Conservation (phyloP, 2,329 filamentous ascomycete genomes). For the Epichloe brachyelytri region DNA sequence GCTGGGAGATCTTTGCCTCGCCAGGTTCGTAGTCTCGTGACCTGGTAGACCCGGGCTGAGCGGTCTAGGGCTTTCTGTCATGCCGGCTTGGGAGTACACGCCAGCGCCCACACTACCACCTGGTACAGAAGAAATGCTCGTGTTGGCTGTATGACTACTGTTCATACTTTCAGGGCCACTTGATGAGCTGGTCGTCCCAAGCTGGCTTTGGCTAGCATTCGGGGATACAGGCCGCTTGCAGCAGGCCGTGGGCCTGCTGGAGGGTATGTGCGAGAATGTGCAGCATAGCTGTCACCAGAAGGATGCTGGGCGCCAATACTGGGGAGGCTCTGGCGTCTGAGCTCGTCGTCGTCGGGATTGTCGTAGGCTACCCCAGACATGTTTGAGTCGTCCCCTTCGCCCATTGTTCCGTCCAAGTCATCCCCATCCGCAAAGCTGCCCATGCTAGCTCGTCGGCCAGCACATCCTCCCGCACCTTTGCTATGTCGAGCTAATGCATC, state of each 20-base stretch:
- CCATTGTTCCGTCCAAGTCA: constrained; percentile 44
- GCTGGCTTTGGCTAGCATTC: constrained; percentile 39
- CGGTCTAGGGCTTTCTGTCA: constrained; percentile 82
- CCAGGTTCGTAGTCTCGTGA: constrained; percentile 36
- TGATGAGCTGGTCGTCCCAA: constrained; percentile 38
- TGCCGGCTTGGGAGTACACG: constrained; percentile 57
- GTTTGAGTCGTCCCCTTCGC: constrained; percentile 39
- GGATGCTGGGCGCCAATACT: constrained; percentile 63
- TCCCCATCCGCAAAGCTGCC: constrained; percentile 71
- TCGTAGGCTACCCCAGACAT: constrained; percentile 47
- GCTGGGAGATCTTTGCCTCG: constrained; percentile 52
- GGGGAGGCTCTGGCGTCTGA: constrained; percentile 57
- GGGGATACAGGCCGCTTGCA: constrained; percentile 49
- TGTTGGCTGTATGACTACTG: constrained; percentile 32
- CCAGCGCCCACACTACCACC: constrained; percentile 34
- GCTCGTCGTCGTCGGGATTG: constrained; percentile 45
- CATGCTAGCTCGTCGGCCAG: constrained; percentile 77
- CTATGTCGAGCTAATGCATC: constrained; percentile 91
- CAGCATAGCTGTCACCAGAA: constrained; percentile 38
- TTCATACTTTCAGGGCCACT: constrained; percentile 30
- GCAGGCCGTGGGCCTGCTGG: constrained; percentile 45
- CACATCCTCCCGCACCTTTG: constrained; percentile 91
- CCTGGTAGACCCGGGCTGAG: constrained; percentile 51
- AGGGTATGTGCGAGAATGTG: constrained; percentile 69
- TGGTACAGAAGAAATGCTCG: constrained; percentile 36